A percentile compares a stretch with the other conserved stretches of the same genome.
Conservation (phyloP, 2,329 filamentous ascomycete genomes). For the Thermothelomyces thermophilus region DNA sequence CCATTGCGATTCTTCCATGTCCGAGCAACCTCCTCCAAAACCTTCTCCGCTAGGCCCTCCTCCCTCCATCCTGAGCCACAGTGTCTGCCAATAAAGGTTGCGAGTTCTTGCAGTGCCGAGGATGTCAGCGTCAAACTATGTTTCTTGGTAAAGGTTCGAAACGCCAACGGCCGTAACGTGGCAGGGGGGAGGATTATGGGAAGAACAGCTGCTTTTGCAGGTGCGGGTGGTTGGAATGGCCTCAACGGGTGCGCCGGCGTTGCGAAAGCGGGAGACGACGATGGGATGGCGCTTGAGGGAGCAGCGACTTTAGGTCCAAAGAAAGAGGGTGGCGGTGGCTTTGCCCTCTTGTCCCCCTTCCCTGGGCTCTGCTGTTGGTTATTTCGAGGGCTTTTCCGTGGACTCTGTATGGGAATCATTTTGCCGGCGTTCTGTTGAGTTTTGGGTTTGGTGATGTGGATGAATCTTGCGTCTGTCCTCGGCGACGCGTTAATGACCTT, state of each 20-base stretch:
- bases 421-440: constrained; percentile 3
- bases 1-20: constrained; percentile 87
- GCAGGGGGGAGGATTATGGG: constrained; percentile 85
- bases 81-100: constrained; percentile 83
- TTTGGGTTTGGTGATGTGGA: neutral
- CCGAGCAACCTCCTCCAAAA: constrained; percentile 85
- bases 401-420: constrained; percentile 25
- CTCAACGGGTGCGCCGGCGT: constrained; percentile 76
- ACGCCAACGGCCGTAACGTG: constrained; percentile 82
- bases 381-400: constrained; percentile 20
- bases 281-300: constrained; percentile 57
- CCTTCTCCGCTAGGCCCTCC: constrained; percentile 84
- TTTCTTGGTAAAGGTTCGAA: constrained; percentile 95
- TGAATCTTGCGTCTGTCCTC: neutral
- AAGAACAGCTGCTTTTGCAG: constrained; percentile 58
- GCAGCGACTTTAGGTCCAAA: constrained; percentile 34
- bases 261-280: constrained; percentile 83
- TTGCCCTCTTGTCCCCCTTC: constrained; percentile 25
- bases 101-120: constrained; percentile 74
- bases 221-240: constrained; percentile 49
- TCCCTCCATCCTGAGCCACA: constrained; percentile 96
- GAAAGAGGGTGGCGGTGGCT: constrained; percentile 32
- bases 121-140: constrained; percentile 90
- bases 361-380: constrained; percentile 24
- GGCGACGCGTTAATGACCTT: constrained; percentile 21